Evolutionary conservation across 1,284 basidiomycete species (phyloP).

Genomic region (Cronartium quercuum): DNA sequence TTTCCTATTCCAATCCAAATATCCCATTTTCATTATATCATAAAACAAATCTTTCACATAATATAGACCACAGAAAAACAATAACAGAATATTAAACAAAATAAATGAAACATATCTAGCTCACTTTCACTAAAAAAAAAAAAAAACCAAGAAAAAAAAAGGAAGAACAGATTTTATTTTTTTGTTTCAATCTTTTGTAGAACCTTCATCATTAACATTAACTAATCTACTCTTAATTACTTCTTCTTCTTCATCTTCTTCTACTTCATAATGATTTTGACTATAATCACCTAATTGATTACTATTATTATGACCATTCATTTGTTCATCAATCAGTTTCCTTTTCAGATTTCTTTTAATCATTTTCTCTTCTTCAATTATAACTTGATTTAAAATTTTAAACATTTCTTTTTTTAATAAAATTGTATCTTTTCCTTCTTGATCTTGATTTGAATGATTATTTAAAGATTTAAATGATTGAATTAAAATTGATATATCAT

Average conservation of each 20-base stretch:
- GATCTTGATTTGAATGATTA: no score
- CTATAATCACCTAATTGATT: background rate
- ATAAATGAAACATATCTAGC: no score
- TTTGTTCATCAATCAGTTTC: background rate
- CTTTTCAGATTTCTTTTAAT: background rate
- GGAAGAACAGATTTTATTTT: no score
- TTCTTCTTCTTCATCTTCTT: constrained; percentile 1
- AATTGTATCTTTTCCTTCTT: no score
- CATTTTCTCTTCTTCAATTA: background rate
- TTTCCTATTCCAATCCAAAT: no score
- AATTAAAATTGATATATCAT: background rate
- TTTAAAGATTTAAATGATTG: background rate
- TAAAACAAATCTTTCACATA: no score
- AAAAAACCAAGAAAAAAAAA: no score
- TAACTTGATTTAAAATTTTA: no score
- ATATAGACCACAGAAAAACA: background rate
- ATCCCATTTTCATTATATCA: no score
- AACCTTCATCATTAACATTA: background rate
- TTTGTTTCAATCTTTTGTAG: background rate
- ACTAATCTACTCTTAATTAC: background rate
- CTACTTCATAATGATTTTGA: background rate
- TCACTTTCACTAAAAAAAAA: no score
- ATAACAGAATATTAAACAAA: background rate
- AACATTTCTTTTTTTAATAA: no score
- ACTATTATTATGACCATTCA: no score